phyloP scores from a whole-genome alignment of 768 basidiomycete species.

The Pulveroboletus sp. region DNA sequence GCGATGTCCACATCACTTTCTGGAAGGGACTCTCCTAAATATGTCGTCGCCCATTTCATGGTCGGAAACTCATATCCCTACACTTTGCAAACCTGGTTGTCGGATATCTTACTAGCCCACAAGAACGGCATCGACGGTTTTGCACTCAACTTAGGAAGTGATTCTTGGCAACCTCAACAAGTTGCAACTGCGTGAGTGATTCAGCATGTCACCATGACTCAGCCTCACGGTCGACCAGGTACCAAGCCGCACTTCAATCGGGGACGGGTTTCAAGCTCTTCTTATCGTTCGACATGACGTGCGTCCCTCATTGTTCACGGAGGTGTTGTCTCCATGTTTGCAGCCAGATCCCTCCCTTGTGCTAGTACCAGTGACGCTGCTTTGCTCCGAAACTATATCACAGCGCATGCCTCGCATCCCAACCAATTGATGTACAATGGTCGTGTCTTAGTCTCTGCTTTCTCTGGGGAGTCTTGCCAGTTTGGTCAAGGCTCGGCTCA shows the following conservation, averaged over 20 bases:
- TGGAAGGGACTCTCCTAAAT: slow-evolving; percentile 32
- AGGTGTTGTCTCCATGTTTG: background rate
- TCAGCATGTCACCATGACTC: slow-evolving; percentile 4
- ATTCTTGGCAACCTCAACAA: slow-evolving; percentile 58
- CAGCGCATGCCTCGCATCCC: slow-evolving; percentile 49
- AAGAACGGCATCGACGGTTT: slow-evolving; percentile 63
- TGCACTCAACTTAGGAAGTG: slow-evolving; percentile 65
- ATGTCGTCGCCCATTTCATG: slow-evolving; percentile 58
- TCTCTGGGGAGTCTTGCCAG: slow-evolving; percentile 63
- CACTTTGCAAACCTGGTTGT: slow-evolving; percentile 39
- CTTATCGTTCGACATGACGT: slow-evolving; percentile 79
- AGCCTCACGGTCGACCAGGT: slow-evolving; percentile 36
- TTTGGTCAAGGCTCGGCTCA: slow-evolving; percentile 54
- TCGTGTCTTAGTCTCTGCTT: slow-evolving; percentile 62
- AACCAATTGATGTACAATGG: slow-evolving; percentile 51
- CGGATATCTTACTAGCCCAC: slow-evolving; percentile 53
- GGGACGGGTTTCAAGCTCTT: slow-evolving; percentile 66
- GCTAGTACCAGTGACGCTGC: slow-evolving; percentile 43
- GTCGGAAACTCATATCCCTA: slow-evolving; percentile 67
- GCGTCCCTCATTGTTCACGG: slow-evolving; percentile 21
- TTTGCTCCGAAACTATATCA: slow-evolving; percentile 50
- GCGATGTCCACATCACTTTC: slow-evolving; percentile 2
- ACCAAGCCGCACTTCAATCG: slow-evolving; percentile 49
- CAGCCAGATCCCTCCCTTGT: slow-evolving; percentile 52
- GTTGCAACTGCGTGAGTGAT: slow-evolving; percentile 58